phyloP scores from a whole-genome alignment of 805 yeast species.

The Barnettozyma populi region DNA sequence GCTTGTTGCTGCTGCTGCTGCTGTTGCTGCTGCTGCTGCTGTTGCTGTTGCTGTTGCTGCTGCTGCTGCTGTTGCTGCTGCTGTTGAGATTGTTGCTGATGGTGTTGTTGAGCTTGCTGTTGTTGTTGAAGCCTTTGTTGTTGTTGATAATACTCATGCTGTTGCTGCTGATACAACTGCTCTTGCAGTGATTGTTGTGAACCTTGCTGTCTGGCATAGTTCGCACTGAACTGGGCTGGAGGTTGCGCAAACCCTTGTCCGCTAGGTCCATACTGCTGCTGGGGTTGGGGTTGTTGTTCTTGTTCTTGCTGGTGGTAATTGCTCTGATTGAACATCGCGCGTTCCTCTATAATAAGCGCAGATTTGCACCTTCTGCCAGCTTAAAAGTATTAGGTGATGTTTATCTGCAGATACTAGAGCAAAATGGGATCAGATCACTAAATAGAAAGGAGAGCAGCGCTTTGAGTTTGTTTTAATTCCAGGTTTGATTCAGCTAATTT shows the following conservation, averaged over 20 bases:
- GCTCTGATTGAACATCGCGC: conserved; percentile 17
- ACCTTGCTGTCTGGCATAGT: conserved; percentile 33
- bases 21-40: conserved; percentile 13
- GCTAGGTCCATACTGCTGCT: conserved; percentile 10
- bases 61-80: too few relatives aligned
- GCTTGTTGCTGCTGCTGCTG: conserved; percentile 20
- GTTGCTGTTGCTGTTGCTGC: conserved; percentile 18
- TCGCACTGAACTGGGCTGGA: conserved; percentile 30
- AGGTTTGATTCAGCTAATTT: not conserved
- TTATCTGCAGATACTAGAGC: not conserved
- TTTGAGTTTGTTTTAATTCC: too few relatives aligned
- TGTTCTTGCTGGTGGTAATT: conserved; percentile 15
- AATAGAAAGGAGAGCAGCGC: not conserved
- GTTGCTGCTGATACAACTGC: conserved; percentile 30
- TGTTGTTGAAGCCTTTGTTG: conserved; percentile 23
- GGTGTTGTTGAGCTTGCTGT: not conserved
- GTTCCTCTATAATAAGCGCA: not conserved
- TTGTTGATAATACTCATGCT: conserved; percentile 29
- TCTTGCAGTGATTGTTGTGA: conserved; percentile 36
- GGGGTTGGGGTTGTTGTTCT: conserved; percentile 10
- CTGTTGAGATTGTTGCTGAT: conserved; percentile 34
- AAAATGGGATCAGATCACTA: not conserved
- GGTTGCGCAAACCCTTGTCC: conserved; percentile 29
- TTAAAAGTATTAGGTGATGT: too few relatives aligned
- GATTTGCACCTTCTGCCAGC: not conserved